Conservation (phyloP, 768 basidiomycete species). For the Russula abietina region DNA sequence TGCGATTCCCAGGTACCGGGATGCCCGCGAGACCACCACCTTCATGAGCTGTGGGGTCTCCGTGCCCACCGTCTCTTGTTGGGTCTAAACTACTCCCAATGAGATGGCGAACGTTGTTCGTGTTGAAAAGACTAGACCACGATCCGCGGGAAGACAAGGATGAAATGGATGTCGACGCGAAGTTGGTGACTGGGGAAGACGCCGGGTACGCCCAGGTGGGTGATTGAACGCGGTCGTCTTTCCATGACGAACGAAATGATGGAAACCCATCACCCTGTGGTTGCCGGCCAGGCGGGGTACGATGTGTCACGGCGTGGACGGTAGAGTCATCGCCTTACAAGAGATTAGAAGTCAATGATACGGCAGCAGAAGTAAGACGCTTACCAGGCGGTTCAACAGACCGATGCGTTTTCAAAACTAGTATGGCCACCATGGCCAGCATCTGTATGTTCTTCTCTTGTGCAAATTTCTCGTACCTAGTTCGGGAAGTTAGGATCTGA, state of each 20-base stretch:
- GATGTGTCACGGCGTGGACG: constrained; percentile 3
- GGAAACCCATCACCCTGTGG: constrained; percentile 52
- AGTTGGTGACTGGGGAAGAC: constrained; percentile 38
- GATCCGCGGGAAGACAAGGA: constrained; percentile 68
- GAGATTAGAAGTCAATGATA: not conserved
- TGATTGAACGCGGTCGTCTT: constrained; percentile 37
- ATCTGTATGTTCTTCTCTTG: constrained; percentile 66
- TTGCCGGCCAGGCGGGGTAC: constrained; percentile 19
- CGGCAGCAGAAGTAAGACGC: constrained; percentile 5
- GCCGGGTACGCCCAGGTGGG: constrained; percentile 46
- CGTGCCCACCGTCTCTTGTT: constrained; percentile 37
- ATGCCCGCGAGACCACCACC: constrained; percentile 19
- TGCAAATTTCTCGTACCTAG: constrained; percentile 41
- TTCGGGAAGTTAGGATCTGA: not conserved
- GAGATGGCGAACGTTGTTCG: constrained; percentile 61
- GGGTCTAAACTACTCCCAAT: constrained; percentile 52
- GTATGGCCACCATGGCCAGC: constrained; percentile 67
- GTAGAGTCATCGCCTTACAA: not conserved
- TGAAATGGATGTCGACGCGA: constrained; percentile 38
- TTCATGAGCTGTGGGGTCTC: constrained; percentile 21
- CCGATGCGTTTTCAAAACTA: constrained; percentile 50
- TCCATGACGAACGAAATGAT: constrained; percentile 35
- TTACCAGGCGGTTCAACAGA: constrained; percentile 21
- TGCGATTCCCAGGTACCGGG: constrained; percentile 32
- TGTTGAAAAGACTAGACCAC: constrained; percentile 74